Evolutionary conservation across 1,139 yeast species (phyloP), one percentile per base, ranked within the genome.

Genomic region (Suhomyces bokatorum): DNA sequence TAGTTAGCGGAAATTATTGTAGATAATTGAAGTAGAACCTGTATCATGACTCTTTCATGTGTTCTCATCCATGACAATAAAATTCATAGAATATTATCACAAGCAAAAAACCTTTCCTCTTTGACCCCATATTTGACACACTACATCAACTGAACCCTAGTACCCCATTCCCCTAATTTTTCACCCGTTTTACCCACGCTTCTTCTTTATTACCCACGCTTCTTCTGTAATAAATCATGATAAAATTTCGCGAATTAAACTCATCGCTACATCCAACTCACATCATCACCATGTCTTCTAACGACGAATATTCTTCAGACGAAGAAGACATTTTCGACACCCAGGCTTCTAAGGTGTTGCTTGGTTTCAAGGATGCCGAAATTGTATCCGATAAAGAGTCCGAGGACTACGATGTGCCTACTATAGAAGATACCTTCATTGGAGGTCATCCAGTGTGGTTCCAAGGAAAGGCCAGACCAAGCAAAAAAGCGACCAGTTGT

Each of bases 391-490:
- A 56, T 8, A 43, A 36, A 14, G 43, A 45, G 6, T 42, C 39
- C 17, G 39, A 37, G 2, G 52, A 46, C 6, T 41, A 46, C 14
- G 59, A 55, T 17, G 70, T 62, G 29, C 78, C 88, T 14, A 73
- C 81, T 0, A 61, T 81, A 3, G 89, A 84, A 51, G 96, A 88
- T 57, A 80, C 93, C 1, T 83, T 87, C 53, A 74, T 89, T 32
- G 97, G 97, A 0, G 93, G 95, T 0, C 70, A 75, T 45, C 96
- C 95, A 4, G 59, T 77, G 2, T 81, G 72, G 74, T 66, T 85
- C 37, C 77, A 78, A 47, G 74, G 76, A 2, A 67, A 71, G 0
- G 80, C 89, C 0, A 62, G 66, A 12, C 95, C 96, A 0, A 63
- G 73, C 10, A 67, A 67, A 3, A 75, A 74, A 12, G 60, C 79